Evolutionary conservation across 192 early-diverging fungal species (phyloP).

Genomic region (Obelidium mucronatum): DNA sequence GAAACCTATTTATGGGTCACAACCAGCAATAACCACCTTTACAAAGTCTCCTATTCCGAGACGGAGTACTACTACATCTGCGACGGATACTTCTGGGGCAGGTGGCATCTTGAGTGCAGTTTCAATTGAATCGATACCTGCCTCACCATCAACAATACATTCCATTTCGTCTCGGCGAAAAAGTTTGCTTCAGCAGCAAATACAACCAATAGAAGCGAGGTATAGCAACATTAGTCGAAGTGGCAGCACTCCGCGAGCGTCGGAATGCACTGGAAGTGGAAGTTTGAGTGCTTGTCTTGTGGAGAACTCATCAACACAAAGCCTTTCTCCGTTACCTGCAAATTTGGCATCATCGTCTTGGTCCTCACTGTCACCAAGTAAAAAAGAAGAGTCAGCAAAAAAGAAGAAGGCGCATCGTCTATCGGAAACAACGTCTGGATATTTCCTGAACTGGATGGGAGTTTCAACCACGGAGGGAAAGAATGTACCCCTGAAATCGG

Average conservation of each 20-base stretch:
- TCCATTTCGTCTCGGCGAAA: background rate
- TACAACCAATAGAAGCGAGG: background rate
- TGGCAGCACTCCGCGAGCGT: background rate
- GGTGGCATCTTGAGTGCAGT: background rate
- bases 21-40: background rate
- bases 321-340: too few species aligned
- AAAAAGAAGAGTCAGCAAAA: slow-evolving; percentile 21
- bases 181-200: background rate
- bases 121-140: too few species aligned
- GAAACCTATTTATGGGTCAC: background rate
- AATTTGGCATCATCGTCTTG: background rate
- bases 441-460: slow-evolving; percentile 25
- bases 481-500: background rate
- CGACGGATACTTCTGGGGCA: background rate
- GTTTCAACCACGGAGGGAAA: background rate
- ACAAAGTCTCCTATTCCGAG: background rate
- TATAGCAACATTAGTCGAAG: background rate
- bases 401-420: slow-evolving; percentile 30
- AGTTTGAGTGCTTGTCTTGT: background rate
- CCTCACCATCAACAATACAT: too few species aligned
- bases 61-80: background rate
- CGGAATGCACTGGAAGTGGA: background rate
- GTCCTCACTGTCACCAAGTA: slow-evolving; percentile 8
- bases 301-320: background rate
- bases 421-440: slow-evolving; percentile 33